Conservation (phyloP, 1,284 basidiomycete genomes). For the Mycosarcoma maydis region DNA sequence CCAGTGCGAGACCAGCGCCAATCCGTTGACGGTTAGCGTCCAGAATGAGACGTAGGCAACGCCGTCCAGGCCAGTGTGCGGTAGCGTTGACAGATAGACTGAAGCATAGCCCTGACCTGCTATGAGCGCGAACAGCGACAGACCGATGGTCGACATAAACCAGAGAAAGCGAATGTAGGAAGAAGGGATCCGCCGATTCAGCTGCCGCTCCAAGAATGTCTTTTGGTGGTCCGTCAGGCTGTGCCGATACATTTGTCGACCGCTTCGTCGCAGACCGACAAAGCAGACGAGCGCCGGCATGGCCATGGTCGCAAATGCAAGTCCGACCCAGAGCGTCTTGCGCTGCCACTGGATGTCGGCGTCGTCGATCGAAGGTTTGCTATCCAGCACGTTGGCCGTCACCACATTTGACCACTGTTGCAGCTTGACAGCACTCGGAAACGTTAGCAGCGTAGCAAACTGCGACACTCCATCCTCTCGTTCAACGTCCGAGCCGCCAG, state of each 20-base stretch:
- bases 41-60: conserved; percentile 72
- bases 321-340: conserved; percentile 72
- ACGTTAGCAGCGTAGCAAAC: conserved; percentile 10
- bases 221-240: conserved; percentile 68
- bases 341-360: conserved; percentile 71
- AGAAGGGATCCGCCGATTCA: conserved; percentile 70
- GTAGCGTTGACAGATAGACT: conserved; percentile 71
- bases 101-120: conserved; percentile 73
- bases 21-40: conserved; percentile 70
- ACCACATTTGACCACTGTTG: conserved; percentile 13
- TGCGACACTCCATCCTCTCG: too few relatives aligned
- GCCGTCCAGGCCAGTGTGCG: conserved; percentile 72
- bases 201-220: conserved; percentile 69
- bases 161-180: conserved; percentile 72
- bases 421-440: conserved; percentile 20
- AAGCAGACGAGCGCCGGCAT: conserved; percentile 70
- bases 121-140: conserved; percentile 71
- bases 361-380: conserved; percentile 38
- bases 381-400: background rate
- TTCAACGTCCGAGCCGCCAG: background rate
- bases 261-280: conserved; percentile 57
- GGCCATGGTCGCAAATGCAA: conserved; percentile 72
- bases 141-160: conserved; percentile 71
- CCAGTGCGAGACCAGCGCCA: conserved; percentile 70
- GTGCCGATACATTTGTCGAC: conserved; percentile 64